These are phyloP conservation scores for Neurospora discreta DNA, from an alignment of 495 filamentous ascomycete species.

Conservation along the genomic window DNA sequence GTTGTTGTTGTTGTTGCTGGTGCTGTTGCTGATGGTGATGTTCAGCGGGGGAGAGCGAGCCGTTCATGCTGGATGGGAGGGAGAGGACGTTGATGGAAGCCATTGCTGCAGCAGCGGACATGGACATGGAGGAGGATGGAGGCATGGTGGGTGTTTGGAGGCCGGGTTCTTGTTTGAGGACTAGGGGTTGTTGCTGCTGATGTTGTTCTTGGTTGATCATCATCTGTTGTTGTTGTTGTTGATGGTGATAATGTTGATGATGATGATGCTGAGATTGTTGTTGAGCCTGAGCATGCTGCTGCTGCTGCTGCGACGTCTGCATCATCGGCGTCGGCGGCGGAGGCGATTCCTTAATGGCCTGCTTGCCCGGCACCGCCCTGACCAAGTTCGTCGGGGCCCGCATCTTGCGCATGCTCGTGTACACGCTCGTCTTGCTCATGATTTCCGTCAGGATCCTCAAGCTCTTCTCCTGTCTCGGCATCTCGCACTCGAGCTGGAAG, in stretches of 20 bases:
- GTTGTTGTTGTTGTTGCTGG: background rate
- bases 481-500: slow-evolving; percentile 45
- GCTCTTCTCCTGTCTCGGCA: slow-evolving; percentile 31
- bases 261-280: slow-evolving; percentile 5
- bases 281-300: background rate
- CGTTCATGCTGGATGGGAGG: background rate
- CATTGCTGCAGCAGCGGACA: background rate
- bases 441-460: slow-evolving; percentile 31
- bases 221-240: background rate
- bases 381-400: slow-evolving; percentile 29
- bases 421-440: slow-evolving; percentile 27
- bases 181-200: background rate
- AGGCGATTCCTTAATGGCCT: slow-evolving; percentile 29
- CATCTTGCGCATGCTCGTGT: slow-evolving; percentile 34
- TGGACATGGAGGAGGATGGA: background rate
- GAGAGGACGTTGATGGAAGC: background rate
- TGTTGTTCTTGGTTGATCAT: background rate
- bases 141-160: background rate
- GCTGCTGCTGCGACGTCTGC: background rate
- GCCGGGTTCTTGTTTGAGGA: slow-evolving; percentile 1
- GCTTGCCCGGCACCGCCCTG: slow-evolving; percentile 23
- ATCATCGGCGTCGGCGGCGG: slow-evolving; percentile 4
- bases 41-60: background rate
- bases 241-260: slow-evolving; percentile 6
- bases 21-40: background rate